Conservation (phyloP, 2,329 filamentous ascomycete species). For the Shiraia sp. region DNA sequence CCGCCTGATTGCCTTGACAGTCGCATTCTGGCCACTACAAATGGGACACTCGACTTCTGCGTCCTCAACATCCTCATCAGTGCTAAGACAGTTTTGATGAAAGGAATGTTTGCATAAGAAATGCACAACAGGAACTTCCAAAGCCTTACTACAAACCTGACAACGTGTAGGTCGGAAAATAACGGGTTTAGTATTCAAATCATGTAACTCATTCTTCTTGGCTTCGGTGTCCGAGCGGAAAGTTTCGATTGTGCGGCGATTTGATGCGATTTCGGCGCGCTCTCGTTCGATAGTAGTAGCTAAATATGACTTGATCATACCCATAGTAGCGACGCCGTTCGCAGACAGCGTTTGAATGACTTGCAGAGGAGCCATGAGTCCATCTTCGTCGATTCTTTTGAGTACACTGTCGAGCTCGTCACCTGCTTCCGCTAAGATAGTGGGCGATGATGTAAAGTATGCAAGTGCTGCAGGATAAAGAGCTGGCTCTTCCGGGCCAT, state of each 20-base stretch:
- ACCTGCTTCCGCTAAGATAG: slow-evolving; percentile 82
- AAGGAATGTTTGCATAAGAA: slow-evolving; percentile 98
- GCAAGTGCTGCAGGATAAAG: slow-evolving; percentile 90
- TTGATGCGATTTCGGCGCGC: slow-evolving; percentile 80
- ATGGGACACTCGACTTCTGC: slow-evolving; percentile 79
- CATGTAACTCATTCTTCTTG: slow-evolving; percentile 77
- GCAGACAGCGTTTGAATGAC: slow-evolving; percentile 88
- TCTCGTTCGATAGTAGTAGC: slow-evolving; percentile 87
- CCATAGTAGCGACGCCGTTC: slow-evolving; percentile 90
- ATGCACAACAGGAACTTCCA: slow-evolving; percentile 90
- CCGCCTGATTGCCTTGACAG: slow-evolving; percentile 82
- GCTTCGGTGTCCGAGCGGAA: slow-evolving; percentile 82
- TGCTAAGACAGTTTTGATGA: slow-evolving; percentile 85
- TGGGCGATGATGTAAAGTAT: slow-evolving; percentile 86
- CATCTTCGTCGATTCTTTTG: slow-evolving; percentile 83
- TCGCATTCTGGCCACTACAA: slow-evolving; percentile 82
- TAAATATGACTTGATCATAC: slow-evolving; percentile 93
- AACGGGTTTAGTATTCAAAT: slow-evolving; percentile 76
- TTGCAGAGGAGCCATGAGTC: slow-evolving; percentile 92
- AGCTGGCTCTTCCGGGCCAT: slow-evolving; percentile 86
- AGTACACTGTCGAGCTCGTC: slow-evolving; percentile 80
- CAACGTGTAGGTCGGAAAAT: slow-evolving; percentile 92
- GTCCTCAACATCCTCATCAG: slow-evolving; percentile 61
- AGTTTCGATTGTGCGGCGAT: slow-evolving; percentile 78
- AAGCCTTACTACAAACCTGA: slow-evolving; percentile 73